phyloP scores from a whole-genome alignment of 352 stramenopile species.

The Globisporangium sylvaticum region DNA sequence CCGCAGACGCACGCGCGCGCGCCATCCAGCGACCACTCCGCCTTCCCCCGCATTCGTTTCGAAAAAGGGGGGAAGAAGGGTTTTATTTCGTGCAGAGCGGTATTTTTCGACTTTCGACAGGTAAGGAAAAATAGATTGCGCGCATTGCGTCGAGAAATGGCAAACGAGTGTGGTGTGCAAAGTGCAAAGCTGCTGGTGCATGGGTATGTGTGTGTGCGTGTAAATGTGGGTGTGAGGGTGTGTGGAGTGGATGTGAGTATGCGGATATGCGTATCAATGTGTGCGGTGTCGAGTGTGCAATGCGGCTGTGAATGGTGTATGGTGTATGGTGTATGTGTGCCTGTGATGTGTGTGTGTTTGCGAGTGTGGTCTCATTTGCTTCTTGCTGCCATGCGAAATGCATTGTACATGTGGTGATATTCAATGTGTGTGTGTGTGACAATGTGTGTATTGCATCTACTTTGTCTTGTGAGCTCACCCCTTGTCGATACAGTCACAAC shows the following conservation, averaged over 20 bases:
- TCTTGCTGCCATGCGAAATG: background rate
- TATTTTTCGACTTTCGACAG: constrained; percentile 5
- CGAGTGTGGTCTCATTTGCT: background rate
- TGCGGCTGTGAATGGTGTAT: background rate
- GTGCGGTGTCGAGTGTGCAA: background rate
- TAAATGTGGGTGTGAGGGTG: background rate
- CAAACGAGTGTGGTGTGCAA: background rate
- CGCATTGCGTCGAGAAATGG: background rate
- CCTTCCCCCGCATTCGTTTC: constrained; percentile 2
- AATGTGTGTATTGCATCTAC: background rate
- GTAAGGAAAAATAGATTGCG: constrained; percentile 11
- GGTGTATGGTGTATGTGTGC: background rate
- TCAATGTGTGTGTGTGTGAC: background rate
- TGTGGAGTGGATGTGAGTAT: background rate
- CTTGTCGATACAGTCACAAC: background rate
- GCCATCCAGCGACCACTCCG: background rate
- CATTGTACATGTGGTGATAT: background rate
- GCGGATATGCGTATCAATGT: constrained; percentile 14
- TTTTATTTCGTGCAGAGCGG: constrained; percentile 6
- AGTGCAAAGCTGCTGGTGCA: background rate
- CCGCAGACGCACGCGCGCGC: background rate
- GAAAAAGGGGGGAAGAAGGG: constrained; percentile 5
- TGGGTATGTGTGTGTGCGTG: background rate
- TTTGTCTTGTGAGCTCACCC: background rate
- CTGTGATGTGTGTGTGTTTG: background rate